Base-by-base conservation (phyloP, 805 yeast genomes). In the Saturnispora ahearnii region DNA sequence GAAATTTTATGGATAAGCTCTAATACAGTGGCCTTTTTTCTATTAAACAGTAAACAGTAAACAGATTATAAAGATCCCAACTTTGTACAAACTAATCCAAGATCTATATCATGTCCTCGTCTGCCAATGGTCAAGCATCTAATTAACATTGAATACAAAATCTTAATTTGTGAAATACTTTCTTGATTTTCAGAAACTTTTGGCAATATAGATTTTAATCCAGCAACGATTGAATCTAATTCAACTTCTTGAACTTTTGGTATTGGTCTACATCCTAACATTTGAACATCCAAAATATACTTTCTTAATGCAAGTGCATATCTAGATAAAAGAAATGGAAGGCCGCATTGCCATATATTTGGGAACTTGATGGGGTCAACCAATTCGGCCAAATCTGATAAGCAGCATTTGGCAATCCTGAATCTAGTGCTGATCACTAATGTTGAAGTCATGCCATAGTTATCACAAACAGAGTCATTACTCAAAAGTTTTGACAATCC, bases 161-260 rank as follows among this genome's bases (percentile, higher is more conserved):
- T 33, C 29, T 41, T 47, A 26, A 47, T n/a, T 32, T 41, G 24
- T 9, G 15, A 9, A 15, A 40, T 46, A 13, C 15, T 29, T 3
- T n/a, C 33, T 34, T 37, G 34, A 15, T 44, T 22, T 3, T 33
- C 15, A 10, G 37, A 28, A 13, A 33, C 11, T 18, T 26, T 31
- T 2, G 31, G 3, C 10, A 53, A 21, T 18, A 49, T 15, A n/a
- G 3, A 29, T 3, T 28, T 13, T 7, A 80, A 56, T 0, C 85
- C 84, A 4, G 62, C 51, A 24, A 82, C 56, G 5, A 80, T 57
- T 0, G 68, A 57, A 11, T 55, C 53, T n/a, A 89, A 59, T 61
- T 90, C 98, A 5, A 68, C 64, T 48, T 77, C 77, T 55, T 87
- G 87, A 7, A 85, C 63, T 37, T 74, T 71, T 0, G 91, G 77